These are phyloP conservation scores for Leccinum broughii DNA, from an alignment of 768 basidiomycete genomes.

Conservation along the genomic window DNA sequence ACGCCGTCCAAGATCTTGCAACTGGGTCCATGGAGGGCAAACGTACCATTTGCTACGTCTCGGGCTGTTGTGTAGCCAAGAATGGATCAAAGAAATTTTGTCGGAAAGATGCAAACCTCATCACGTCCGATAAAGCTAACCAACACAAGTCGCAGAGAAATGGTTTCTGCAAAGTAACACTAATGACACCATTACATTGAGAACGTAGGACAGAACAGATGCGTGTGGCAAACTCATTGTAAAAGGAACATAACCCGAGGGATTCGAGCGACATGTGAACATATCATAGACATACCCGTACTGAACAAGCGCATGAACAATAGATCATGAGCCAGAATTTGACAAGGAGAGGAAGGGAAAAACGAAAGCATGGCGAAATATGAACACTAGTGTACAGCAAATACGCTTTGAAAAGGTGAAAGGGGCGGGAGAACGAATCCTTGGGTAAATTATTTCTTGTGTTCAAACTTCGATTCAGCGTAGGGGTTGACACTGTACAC, in stretches of 20 bases:
- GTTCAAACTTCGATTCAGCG: constrained; percentile 50
- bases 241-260: constrained; percentile 17
- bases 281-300: constrained; percentile 31
- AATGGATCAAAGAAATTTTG: no score
- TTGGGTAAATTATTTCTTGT: constrained; percentile 34
- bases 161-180: constrained; percentile 13
- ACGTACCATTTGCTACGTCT: no score
- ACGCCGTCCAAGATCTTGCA: no score
- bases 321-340: constrained; percentile 29
- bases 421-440: constrained; percentile 3
- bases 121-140: no score
- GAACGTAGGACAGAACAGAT: constrained; percentile 23
- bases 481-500: constrained; percentile 96
- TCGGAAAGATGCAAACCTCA: no score
- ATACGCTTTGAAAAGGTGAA: constrained; percentile 8
- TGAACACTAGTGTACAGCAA: constrained; percentile 34
- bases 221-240: constrained; percentile 13
- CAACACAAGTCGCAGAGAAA: constrained; percentile 3
- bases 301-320: constrained; percentile 30
- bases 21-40: no score
- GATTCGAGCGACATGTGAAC: constrained; percentile 25
- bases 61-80: no score
- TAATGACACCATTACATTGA: constrained; percentile 24
- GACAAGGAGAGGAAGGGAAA: constrained; percentile 30
- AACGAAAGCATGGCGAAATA: constrained; percentile 33